Conservation (phyloP, 1,284 basidiomycete genomes). For the Puccinia hordei region DNA sequence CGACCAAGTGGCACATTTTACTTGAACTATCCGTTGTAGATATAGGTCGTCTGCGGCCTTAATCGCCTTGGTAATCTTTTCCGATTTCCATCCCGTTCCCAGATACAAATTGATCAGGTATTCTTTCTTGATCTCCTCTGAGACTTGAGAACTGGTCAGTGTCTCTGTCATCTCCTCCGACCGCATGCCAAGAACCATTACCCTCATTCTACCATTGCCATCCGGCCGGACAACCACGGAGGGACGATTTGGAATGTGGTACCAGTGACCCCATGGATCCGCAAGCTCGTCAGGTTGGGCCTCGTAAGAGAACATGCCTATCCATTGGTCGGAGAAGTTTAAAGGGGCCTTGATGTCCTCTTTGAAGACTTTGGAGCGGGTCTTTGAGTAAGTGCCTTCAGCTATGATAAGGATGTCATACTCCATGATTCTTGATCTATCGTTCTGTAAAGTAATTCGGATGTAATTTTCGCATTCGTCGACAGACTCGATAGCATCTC, state of each 20-base stretch:
- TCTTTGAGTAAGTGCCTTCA: constrained; percentile 48
- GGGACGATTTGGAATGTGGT: constrained; percentile 40
- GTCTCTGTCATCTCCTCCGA: constrained; percentile 48
- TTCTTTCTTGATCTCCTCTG: constrained; percentile 48
- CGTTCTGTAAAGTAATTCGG: constrained; percentile 5
- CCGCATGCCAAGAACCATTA: constrained; percentile 26
- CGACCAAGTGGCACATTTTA: constrained; percentile 53
- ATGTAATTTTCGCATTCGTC: constrained; percentile 5
- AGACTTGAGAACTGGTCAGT: neutral
- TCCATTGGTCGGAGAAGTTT: neutral
- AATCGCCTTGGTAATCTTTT: constrained; percentile 52
- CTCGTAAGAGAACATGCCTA: neutral
- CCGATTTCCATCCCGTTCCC: constrained; percentile 52
- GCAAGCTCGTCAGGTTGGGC: constrained; percentile 32
- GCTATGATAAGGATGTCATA: constrained; percentile 52
- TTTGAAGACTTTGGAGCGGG: constrained; percentile 51
- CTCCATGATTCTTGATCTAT: constrained; percentile 47
- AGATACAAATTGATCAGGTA: constrained; percentile 50
- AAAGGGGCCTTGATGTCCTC: constrained; percentile 51
- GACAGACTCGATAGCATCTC: constrained; percentile 19
- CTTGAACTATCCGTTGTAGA: constrained; percentile 53
- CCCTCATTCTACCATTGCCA: constrained; percentile 52
- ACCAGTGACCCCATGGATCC: constrained; percentile 51
- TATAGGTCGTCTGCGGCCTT: constrained; percentile 52
- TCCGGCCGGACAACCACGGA: constrained; percentile 52